Evolutionary conservation across 2,329 filamentous ascomycete genomes (phyloP).

Genomic region (Tolypocladium album): DNA sequence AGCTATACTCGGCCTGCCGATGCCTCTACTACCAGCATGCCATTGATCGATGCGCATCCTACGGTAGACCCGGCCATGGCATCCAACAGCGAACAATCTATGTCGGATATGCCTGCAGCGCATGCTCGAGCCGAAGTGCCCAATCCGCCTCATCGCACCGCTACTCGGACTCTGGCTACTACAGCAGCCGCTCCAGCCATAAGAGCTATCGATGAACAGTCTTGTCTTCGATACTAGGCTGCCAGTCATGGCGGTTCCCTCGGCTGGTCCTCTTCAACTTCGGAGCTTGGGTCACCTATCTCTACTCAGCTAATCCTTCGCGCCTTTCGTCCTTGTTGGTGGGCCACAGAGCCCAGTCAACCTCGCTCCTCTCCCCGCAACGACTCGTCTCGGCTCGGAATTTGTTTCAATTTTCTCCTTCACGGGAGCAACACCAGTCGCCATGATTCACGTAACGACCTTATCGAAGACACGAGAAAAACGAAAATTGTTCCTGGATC

Average conservation of each 20-base stretch:
- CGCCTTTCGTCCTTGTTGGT: constrained; percentile 38
- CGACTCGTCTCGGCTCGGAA: neutral
- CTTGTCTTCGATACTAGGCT: constrained; percentile 39
- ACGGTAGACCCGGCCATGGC: constrained; percentile 61
- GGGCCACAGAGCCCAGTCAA: constrained; percentile 28
- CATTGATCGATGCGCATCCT: constrained; percentile 69
- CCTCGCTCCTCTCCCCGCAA: neutral
- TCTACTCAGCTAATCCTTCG: constrained; percentile 37
- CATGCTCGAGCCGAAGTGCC: constrained; percentile 21
- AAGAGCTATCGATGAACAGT: constrained; percentile 41
- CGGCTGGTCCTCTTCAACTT: constrained; percentile 32
- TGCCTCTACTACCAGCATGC: constrained; percentile 85
- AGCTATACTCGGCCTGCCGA: constrained; percentile 76
- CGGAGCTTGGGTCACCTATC: constrained; percentile 34
- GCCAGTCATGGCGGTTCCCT: constrained; percentile 27
- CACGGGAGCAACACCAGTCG: neutral
- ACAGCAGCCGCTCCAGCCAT: constrained; percentile 35
- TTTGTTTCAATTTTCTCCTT: neutral
- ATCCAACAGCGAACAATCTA: constrained; percentile 67
- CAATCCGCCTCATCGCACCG: constrained; percentile 27
- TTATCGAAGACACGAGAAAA: constrained; percentile 19
- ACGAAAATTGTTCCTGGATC: constrained; percentile 9
- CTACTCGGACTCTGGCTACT: constrained; percentile 46
- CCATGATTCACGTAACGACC: constrained; percentile 10
- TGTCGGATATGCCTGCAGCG: constrained; percentile 67